Conservation (phyloP, 2,329 filamentous ascomycete species). For the Pestalotiopsis sp. region DNA sequence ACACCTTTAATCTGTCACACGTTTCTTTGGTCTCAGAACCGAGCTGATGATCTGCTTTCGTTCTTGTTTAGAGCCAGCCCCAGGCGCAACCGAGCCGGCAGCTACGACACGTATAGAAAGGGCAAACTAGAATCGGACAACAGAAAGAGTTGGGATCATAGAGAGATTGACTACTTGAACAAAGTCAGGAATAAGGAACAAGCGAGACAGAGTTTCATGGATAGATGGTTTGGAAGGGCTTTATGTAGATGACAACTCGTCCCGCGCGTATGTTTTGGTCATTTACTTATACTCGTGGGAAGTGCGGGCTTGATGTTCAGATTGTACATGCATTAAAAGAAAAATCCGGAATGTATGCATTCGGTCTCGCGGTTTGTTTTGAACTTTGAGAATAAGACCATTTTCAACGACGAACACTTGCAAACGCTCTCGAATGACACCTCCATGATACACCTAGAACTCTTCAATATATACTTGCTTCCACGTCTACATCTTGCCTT, state of each 20-base stretch:
- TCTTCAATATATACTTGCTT: too few relatives aligned
- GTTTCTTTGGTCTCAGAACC: too few relatives aligned
- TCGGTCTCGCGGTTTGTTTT: too few relatives aligned
- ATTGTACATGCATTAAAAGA: too few relatives aligned
- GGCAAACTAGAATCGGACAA: constrained; percentile 2
- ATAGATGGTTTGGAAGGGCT: background rate
- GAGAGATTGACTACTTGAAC: background rate
- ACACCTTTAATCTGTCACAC: too few relatives aligned
- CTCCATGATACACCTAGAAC: too few relatives aligned
- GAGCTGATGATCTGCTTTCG: background rate
- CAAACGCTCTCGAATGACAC: too few relatives aligned
- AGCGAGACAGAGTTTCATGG: background rate
- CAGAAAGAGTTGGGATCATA: constrained; percentile 3
- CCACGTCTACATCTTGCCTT: too few relatives aligned
- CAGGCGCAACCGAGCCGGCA: background rate
- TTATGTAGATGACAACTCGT: background rate
- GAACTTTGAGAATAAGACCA: too few relatives aligned
- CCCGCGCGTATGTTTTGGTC: background rate
- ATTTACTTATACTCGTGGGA: background rate
- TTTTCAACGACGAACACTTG: too few relatives aligned
- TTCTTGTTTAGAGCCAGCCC: background rate
- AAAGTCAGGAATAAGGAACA: background rate
- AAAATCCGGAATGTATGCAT: too few relatives aligned
- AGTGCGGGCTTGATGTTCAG: too few relatives aligned
- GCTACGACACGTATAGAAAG: constrained; percentile 8